Evolutionary conservation across 75 land plant species (phyloP), one percentile per base, ranked within the genome.

Genomic region (Sequoia sempervirens): DNA sequence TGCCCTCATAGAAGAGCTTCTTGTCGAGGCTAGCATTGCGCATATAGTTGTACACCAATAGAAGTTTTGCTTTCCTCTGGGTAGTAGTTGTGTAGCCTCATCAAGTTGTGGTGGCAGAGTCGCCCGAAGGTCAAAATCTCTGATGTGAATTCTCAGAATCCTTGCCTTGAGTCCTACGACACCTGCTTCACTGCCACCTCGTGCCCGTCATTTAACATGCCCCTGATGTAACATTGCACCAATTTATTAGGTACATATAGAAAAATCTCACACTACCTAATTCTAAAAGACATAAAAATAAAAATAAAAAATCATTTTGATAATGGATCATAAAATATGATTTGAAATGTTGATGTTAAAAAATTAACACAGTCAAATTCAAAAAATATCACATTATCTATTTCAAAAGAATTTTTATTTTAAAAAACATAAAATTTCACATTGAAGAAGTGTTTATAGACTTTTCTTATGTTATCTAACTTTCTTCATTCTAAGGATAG

Each of bases 1-100:
- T 43, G 12, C 83, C 82, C 28, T 64, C 79, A 5, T 79, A 83
- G 82, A 91, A 94, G 4, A 95, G 82, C 75, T 81, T 32, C 80
- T 86, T 92, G 82, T 93, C 97, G 17, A 95, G 83, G 85, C 94
- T 92, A 10, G 96, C 97, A 80, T 91, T 89, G 36, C 85, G 88
- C 98, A 96, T 93, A 66, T 85, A 92, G 15, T 96, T 96, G 85
- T 96, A 96, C 8, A 96, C 91, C 41, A 96, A 73, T 32, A 92
- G 80, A 14, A 94, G 85, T 36, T 81, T 86, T 13, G 82, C 87
- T 32, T 85, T 87, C 45, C 80, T 61, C 46, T 18, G 89, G 54
- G 87, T 92, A 94, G 90, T 90, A 95, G 2, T 96, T 96, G 52
- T 83, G 85, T 43, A 95, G 86, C 69, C 86, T 79, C 40, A 95